Base-by-base conservation (phyloP, 2,329 filamentous ascomycete genomes). In the Aspergillus hortae region DNA sequence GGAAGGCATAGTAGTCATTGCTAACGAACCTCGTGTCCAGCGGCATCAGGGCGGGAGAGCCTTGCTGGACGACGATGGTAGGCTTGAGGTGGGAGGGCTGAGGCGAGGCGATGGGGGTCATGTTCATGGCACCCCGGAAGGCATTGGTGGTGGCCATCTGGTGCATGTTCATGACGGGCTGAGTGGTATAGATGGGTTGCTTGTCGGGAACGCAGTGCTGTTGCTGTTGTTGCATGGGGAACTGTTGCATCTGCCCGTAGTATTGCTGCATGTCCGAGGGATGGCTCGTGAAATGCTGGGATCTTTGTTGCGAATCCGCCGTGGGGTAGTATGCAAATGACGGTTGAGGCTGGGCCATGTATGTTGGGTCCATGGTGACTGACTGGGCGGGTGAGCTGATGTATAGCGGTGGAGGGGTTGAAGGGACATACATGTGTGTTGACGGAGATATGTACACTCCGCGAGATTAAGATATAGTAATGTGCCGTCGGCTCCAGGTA, bases 301-400 rank as follows among this genome's bases (percentile, higher is more conserved):
- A 87, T 66, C 86, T 81, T 65, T 81, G 81, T 69, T 91, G 87
- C 57, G 84, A 78, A 70, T 86, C 80, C 62, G 94, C 89, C 60
- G 88, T 85, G 65, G 84, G 87, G 78, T 92, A 95, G 80, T 92
- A 94, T 81, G 89, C 92, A 79, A 91, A 95, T 53, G 88, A 79
- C 60, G 86, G 83, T 74, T 89, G 87, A n/a, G 35, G 5, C 56
- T 81, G 84, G 67, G 75, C 74, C 65, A 78, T 68, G 64, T 80
- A 80, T 81, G 83, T 65, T 74, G 82, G 72, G 67, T 89, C 87
- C 87, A 90, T 90, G 77, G 56, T 56, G 15, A 43, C 10, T 15
- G 38, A 43, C 10, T 15, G 38, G 30, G 12, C 33, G 46, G 42
- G 53, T 51, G 25, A 51, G 43, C 32, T 52, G 33, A 42, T 17